Conservation (phyloP, 768 basidiomycete species). For the Calvatia gigantea region DNA sequence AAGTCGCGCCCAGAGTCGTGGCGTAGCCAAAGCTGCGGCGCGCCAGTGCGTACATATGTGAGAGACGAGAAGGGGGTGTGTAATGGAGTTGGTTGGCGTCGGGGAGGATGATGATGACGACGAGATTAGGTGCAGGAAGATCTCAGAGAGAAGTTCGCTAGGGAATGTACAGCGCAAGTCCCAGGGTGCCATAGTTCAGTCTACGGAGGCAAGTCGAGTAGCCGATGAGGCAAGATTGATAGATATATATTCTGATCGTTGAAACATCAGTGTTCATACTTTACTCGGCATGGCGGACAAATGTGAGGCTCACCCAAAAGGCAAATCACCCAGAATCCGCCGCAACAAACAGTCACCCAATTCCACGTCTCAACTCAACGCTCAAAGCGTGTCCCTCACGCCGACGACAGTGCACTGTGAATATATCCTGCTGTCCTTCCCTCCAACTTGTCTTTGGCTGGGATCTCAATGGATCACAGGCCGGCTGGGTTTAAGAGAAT, state of each 20-base stretch:
- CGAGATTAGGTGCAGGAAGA: constrained; percentile 37
- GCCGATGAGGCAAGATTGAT: not conserved
- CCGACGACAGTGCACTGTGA: not conserved
- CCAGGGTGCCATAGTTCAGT: constrained; percentile 6
- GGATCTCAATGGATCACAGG: not conserved
- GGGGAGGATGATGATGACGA: constrained; percentile 20
- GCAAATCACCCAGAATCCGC: not conserved
- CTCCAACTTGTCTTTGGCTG: not conserved
- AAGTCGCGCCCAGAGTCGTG: constrained; percentile 37
- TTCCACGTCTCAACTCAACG: not conserved
- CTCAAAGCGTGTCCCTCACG: constrained; percentile 3
- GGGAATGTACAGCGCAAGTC: constrained; percentile 22
- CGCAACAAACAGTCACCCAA: not conserved
- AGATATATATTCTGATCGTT: not conserved
- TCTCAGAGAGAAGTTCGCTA: constrained; percentile 37
- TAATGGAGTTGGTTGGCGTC: constrained; percentile 31
- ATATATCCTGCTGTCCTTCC: not conserved
- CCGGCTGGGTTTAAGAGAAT: not conserved
- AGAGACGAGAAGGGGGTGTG: constrained; percentile 34
- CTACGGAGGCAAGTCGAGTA: not conserved
- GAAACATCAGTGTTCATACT: not conserved
- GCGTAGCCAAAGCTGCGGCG: constrained; percentile 34
- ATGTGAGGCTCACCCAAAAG: not conserved
- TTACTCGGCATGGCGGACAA: not conserved
- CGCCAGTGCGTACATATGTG: constrained; percentile 39